Conservation (phyloP, 1,139 yeast species). For the Hansenula anomala region DNA sequence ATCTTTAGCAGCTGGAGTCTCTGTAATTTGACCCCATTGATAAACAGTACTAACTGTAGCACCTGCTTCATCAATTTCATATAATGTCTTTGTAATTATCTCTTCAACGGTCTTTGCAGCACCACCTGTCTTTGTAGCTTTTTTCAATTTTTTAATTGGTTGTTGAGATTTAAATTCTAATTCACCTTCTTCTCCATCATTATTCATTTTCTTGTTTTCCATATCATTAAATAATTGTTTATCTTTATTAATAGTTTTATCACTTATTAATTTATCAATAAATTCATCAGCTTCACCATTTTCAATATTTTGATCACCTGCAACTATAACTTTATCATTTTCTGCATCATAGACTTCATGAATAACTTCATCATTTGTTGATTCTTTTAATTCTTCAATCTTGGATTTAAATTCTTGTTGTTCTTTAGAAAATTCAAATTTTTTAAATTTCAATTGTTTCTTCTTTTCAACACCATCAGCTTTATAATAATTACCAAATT, state of each 20-base stretch:
- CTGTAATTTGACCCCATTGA: constrained; percentile 5
- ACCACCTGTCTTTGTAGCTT: constrained; percentile 3
- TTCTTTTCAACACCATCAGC: constrained; percentile 12
- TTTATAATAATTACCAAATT: constrained; percentile 14
- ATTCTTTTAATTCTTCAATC: constrained; percentile 3
- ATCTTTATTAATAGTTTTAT: constrained; percentile 15
- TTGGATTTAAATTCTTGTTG: neutral
- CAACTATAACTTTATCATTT: constrained; percentile 17
- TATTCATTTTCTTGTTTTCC: constrained; percentile 16
- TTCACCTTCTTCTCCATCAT: constrained; percentile 22
- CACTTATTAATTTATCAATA: constrained; percentile 5
- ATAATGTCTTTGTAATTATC: constrained; percentile 16
- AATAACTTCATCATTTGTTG: constrained; percentile 2
- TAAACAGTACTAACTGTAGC: constrained; percentile 20
- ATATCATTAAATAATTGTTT: constrained; percentile 25
- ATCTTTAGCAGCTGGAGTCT: neutral
- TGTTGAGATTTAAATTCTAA: constrained; percentile 20
- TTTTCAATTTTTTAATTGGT: constrained; percentile 14
- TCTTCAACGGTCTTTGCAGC: neutral
- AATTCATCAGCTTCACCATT: constrained; percentile 4
- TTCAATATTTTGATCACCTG: constrained; percentile 3
- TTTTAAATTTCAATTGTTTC: constrained; percentile 20
- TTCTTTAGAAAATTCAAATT: constrained; percentile 7
- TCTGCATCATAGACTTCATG: constrained; percentile 18
- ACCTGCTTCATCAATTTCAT: constrained; percentile 23